phyloP scores from a whole-genome alignment of 2,329 filamentous ascomycete genomes.

The Grosmannia huntii region DNA sequence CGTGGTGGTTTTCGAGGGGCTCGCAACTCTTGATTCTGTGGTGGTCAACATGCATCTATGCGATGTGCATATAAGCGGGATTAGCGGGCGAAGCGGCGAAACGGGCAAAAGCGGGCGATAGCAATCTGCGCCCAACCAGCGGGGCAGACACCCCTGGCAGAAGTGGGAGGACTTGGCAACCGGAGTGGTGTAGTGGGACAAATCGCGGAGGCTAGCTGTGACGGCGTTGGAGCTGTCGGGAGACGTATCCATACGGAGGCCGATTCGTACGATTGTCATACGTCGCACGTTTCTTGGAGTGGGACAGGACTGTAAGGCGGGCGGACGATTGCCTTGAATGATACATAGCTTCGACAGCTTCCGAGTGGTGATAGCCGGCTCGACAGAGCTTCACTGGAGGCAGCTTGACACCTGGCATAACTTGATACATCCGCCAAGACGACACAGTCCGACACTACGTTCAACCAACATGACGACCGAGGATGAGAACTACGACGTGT shows the following conservation, averaged over 20 bases:
- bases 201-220: neutral
- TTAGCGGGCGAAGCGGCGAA: neutral
- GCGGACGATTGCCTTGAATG: neutral
- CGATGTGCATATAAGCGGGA: neutral
- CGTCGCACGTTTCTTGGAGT: neutral
- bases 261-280: constrained; percentile 1
- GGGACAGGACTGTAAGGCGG: neutral
- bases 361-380: too few species aligned
- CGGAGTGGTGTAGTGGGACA: neutral
- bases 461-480: neutral
- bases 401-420: too few species aligned
- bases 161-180: neutral
- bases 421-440: too few species aligned
- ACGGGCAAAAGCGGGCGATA: neutral
- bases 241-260: neutral
- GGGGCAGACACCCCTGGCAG: neutral
- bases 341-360: too few species aligned
- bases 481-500: constrained; percentile 9
- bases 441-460: neutral
- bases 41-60: neutral
- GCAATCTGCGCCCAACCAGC: neutral
- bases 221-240: neutral
- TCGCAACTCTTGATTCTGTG: too few species aligned
- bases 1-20: neutral
- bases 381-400: too few species aligned